Evolutionary conservation across 345 rosid species (phyloP).

Genomic region (Eutrema heterophyllum): DNA sequence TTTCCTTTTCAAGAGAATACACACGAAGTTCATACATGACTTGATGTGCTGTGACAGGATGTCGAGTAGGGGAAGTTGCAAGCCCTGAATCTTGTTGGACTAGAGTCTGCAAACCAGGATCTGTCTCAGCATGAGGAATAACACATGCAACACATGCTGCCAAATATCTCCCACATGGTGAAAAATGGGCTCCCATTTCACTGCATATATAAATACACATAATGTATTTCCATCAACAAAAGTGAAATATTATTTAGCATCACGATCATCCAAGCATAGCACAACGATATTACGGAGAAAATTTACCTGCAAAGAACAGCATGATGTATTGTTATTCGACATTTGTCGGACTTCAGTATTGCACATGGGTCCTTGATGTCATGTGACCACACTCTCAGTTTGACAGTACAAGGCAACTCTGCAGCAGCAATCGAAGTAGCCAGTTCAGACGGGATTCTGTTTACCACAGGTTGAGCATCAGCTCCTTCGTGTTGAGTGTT

Average conservation of each 20-base stretch:
- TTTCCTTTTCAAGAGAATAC: constrained; percentile 88
- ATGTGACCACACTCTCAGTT: constrained; percentile 85
- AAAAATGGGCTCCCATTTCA: constrained; percentile 99
- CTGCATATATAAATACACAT: constrained; percentile 42
- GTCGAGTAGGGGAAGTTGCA: constrained; percentile 92
- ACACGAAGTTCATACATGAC: constrained; percentile 96
- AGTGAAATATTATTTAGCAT: constrained; percentile 2
- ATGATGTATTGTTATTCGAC: constrained; percentile 73
- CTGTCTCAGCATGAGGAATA: constrained; percentile 77
- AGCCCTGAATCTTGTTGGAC: constrained; percentile 66
- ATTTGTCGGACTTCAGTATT: constrained; percentile 53
- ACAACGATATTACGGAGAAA: background rate
- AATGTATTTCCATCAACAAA: constrained; percentile 1
- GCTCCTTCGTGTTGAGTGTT: constrained; percentile 30
- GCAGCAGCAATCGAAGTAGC: constrained; percentile 87
- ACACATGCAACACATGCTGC: constrained; percentile 97
- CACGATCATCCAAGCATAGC: background rate
- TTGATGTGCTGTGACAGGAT: constrained; percentile 88
- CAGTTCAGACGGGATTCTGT: constrained; percentile 65
- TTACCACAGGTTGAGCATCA: constrained; percentile 52
- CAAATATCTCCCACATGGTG: constrained; percentile 96
- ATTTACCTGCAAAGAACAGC: constrained; percentile 94
- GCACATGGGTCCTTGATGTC: constrained; percentile 69
- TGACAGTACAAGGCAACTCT: constrained; percentile 94
- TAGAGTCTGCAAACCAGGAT: constrained; percentile 62